Evolutionary conservation across 192 early-diverging fungal species (phyloP).

Genomic region (Coemansia sp.): DNA sequence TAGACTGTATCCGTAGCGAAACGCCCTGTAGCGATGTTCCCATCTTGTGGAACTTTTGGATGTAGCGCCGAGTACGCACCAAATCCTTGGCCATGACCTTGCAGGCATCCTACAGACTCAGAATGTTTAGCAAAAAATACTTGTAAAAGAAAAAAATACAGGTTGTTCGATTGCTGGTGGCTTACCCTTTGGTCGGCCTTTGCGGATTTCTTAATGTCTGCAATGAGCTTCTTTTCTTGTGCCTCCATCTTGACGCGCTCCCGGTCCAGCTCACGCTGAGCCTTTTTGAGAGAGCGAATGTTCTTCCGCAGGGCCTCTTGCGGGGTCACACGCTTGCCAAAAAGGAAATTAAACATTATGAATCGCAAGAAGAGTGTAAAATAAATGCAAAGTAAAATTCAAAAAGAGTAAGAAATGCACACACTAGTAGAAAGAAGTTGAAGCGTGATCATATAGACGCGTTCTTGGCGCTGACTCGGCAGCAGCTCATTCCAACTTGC

Average conservation of each 20-base stretch:
- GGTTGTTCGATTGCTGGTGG: background rate
- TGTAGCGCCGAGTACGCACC: constrained; percentile 88
- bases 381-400: background rate
- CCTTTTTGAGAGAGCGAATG: constrained; percentile 83
- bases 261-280: constrained; percentile 90
- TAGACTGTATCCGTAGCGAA: constrained; percentile 71
- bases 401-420: background rate
- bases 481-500: background rate
- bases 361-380: background rate
- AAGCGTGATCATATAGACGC: background rate
- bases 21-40: constrained; percentile 93
- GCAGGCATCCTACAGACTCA: constrained; percentile 59
- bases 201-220: constrained; percentile 91
- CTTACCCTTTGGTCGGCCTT: constrained; percentile 89
- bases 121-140: background rate
- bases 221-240: constrained; percentile 95
- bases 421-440: background rate
- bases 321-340: constrained; percentile 82
- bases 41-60: constrained; percentile 98
- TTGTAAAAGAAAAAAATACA: background rate
- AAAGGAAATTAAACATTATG: constrained; percentile 64
- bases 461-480: background rate
- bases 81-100: constrained; percentile 99
- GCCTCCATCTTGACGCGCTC: constrained; percentile 86
- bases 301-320: constrained; percentile 92